These are phyloP conservation scores for Ceratobasidium sp. DNA, from an alignment of 1,284 basidiomycete species.

Conservation along the genomic window DNA sequence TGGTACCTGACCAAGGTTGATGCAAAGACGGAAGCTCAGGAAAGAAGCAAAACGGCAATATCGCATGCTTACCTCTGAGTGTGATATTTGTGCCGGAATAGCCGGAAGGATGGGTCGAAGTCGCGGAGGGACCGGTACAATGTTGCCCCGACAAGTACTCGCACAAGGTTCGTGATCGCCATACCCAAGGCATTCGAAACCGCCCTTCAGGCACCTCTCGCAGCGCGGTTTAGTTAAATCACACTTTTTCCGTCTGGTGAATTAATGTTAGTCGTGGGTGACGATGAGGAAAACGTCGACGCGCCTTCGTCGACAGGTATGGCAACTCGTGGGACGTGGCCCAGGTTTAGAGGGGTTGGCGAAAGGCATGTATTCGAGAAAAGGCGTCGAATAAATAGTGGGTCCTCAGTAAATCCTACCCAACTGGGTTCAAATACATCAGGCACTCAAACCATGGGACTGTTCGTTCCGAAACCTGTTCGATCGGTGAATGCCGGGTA, in stretches of 20 bases:
- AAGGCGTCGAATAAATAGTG: too few species aligned
- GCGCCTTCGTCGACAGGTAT: constrained; percentile 26
- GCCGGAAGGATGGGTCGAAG: background rate
- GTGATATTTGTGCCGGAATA: background rate
- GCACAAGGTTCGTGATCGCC: background rate
- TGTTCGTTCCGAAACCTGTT: too few species aligned
- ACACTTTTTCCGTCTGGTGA: constrained; percentile 23
- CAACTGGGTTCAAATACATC: too few species aligned
- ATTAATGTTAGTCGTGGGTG: constrained; percentile 1
- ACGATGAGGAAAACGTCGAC: too few species aligned
- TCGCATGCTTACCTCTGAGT: too few species aligned
- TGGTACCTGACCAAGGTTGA: too few species aligned
- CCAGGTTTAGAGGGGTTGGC: constrained; percentile 4
- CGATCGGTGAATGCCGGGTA: too few species aligned
- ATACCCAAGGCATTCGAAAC: constrained; percentile 28
- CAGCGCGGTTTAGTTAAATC: constrained; percentile 7
- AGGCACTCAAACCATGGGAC: too few species aligned
- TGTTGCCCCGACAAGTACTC: background rate
- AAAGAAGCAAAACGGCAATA: too few species aligned
- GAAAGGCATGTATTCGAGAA: too few species aligned
- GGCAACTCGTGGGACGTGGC: constrained; percentile 10
- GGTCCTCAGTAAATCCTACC: too few species aligned
- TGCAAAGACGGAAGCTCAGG: too few species aligned
- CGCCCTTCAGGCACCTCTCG: constrained; percentile 7
- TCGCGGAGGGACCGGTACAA: background rate